These are phyloP conservation scores for Penicillium samsonianum DNA, from an alignment of 495 filamentous ascomycete genomes.

Conservation along the genomic window DNA sequence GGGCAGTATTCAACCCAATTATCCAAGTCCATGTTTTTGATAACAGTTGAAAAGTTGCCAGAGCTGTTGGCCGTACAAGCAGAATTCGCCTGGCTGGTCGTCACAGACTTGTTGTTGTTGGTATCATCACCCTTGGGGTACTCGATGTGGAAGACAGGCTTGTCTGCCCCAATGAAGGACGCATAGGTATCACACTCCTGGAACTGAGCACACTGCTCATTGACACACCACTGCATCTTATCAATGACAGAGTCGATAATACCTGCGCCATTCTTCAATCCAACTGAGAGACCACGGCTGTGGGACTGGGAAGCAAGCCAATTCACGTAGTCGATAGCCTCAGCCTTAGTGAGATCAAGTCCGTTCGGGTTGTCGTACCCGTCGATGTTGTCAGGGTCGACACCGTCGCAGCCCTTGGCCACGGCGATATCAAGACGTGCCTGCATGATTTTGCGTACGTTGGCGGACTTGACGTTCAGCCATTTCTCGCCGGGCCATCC, in stretches of 20 bases:
- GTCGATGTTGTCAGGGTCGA: slow-evolving; percentile 74
- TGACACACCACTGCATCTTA: slow-evolving; percentile 66
- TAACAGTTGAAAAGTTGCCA: slow-evolving; percentile 59
- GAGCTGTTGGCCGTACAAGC: slow-evolving; percentile 41
- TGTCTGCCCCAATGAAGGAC: slow-evolving; percentile 57
- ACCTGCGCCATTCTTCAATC: slow-evolving; percentile 65
- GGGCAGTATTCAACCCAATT: slow-evolving; percentile 58
- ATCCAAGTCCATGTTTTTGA: slow-evolving; percentile 64
- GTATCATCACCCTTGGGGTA: slow-evolving; percentile 54
- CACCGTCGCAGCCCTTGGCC: slow-evolving; percentile 65
- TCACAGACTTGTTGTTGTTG: slow-evolving; percentile 40
- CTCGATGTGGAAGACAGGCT: slow-evolving; percentile 76
- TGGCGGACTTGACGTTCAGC: slow-evolving; percentile 58
- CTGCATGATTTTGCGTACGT: slow-evolving; percentile 63
- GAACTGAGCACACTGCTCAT: slow-evolving; percentile 69
- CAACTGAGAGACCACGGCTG: slow-evolving; percentile 51
- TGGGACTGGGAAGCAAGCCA: slow-evolving; percentile 59
- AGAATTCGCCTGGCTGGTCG: slow-evolving; percentile 26
- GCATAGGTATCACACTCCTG: slow-evolving; percentile 57
- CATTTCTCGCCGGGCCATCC: slow-evolving; percentile 69
- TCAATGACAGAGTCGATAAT: slow-evolving; percentile 59
- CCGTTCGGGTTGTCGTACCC: slow-evolving; percentile 62
- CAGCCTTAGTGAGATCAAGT: slow-evolving; percentile 52
- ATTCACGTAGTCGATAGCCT: slow-evolving; percentile 58
- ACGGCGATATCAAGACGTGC: slow-evolving; percentile 56